Conservation (phyloP, 345 rosid species). For the Populus alba region DNA sequence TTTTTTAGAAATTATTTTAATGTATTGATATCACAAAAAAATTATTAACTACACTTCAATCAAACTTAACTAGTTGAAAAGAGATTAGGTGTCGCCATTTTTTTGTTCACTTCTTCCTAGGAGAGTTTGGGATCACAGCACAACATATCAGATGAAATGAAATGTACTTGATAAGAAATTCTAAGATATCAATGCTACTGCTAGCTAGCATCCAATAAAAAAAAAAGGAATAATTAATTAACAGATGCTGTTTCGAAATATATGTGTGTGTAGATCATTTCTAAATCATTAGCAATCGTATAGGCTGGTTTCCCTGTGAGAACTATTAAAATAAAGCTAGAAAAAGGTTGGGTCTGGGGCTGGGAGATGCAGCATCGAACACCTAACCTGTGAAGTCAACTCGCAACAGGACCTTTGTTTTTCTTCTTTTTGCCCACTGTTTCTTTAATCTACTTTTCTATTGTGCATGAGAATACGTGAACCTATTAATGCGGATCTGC, state of each 20-base stretch:
- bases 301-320: background rate
- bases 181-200: background rate
- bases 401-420: slow-evolving; percentile 13
- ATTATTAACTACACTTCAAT: too few relatives aligned
- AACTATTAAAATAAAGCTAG: background rate
- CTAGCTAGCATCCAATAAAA: background rate
- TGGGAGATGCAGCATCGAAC: slow-evolving; percentile 26
- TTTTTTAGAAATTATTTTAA: too few relatives aligned
- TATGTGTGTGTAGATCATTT: background rate
- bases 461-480: slow-evolving; percentile 41
- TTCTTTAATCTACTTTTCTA: background rate
- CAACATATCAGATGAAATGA: background rate
- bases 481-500: slow-evolving; percentile 41
- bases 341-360: background rate
- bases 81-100: background rate
- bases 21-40: too few relatives aligned
- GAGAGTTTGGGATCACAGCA: background rate
- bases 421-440: background rate
- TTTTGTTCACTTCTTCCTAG: background rate
- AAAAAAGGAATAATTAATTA: background rate
- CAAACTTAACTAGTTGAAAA: too few relatives aligned
- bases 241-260: background rate
- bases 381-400: slow-evolving; percentile 46
- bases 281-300: background rate
- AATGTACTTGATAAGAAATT: background rate